phyloP scores from a whole-genome alignment of 2,329 filamentous ascomycete genomes.

The Bipolaris sorokiniana region DNA sequence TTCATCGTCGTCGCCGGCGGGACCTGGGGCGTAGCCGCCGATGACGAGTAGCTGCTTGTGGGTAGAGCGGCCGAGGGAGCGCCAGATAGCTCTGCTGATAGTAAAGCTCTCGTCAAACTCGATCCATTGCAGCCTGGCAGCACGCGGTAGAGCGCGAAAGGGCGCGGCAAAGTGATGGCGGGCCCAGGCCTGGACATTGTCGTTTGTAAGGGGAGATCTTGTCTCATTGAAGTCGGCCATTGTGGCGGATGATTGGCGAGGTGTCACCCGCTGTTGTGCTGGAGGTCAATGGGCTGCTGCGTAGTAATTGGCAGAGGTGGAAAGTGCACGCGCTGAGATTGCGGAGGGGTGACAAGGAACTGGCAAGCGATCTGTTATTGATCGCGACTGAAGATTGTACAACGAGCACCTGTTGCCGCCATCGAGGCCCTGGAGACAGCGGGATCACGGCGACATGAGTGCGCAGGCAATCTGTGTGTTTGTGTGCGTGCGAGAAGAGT shows the following conservation, averaged over 20 bases:
- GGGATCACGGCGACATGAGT: conserved; percentile 14
- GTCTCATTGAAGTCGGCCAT: conserved; percentile 39
- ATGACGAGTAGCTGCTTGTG: conserved; percentile 40
- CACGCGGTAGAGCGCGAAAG: conserved; percentile 28
- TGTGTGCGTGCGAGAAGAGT: neutral
- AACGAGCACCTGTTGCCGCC: conserved; percentile 12
- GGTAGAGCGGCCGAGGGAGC: conserved; percentile 33
- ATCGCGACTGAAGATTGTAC: conserved; percentile 10
- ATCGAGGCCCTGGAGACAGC: conserved; percentile 12
- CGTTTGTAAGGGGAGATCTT: conserved; percentile 32
- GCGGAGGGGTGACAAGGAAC: conserved; percentile 4
- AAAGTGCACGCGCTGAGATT: conserved; percentile 5
- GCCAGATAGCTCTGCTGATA: conserved; percentile 33
- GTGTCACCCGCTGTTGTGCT: conserved; percentile 14
- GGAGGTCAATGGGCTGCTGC: conserved; percentile 5
- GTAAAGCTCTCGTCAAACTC: conserved; percentile 35
- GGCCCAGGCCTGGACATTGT: conserved; percentile 34
- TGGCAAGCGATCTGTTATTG: conserved; percentile 1
- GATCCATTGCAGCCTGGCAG: conserved; percentile 30
- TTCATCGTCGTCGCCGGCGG: conserved; percentile 30
- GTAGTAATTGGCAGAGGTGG: conserved; percentile 11
- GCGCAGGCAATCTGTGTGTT: neutral
- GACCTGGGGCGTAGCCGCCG: conserved; percentile 37
- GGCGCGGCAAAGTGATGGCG: conserved; percentile 28
- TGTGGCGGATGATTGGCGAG: conserved; percentile 14